Base-by-base conservation (phyloP, 306 rosid species). In the Cicer chorassanicum region DNA sequence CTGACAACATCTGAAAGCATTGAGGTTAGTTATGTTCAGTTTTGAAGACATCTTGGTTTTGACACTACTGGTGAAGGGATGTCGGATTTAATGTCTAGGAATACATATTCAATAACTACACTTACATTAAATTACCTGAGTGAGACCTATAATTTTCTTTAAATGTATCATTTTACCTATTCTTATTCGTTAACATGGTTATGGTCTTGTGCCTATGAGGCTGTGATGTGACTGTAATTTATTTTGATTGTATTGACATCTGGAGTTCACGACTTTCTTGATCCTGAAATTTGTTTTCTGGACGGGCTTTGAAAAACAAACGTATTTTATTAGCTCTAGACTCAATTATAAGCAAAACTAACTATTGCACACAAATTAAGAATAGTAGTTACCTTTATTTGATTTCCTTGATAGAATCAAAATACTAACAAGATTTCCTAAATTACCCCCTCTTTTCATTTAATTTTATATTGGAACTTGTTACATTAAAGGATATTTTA, bases 1-100 rank as follows among this genome's bases (percentile, higher is more conserved):
- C 81, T 95, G 49, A 95, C 98, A 74, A 92, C 99, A 64, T 90
- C 97, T 51, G 99, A 95, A 90, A 90, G 98, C 79, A 95, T 93
- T 50, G 98, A 91, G 98, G 98, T 91, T 43, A 75, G 91, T 76
- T 68, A 56, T 68, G 57, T 41, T 77, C 63, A 65, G 54, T 71
- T 72, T 78, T 64, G 63, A 19, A 77, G 69, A 59, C 60, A 63
- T 53, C 62, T 54, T 68, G 74, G 78, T 74, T 82, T 81, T 80
- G 66, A 57, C 45, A 57, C 55, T 68, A 72, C 68, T 68, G 41
- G 79, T 73, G 65, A 42, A 65, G 45, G 49, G 41, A 73, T 70
- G 68, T 42, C 57, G 74, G 77, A 60, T 65, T 11, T 36, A 19
- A 75, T 77, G 72, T 77, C 49, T 65, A 48, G 59, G 51, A 55